A percentile compares a stretch with the other conserved stretches of the same genome.
phyloP scores from a whole-genome alignment of 495 filamentous ascomycete species.

The Cladorrhinum samala region DNA sequence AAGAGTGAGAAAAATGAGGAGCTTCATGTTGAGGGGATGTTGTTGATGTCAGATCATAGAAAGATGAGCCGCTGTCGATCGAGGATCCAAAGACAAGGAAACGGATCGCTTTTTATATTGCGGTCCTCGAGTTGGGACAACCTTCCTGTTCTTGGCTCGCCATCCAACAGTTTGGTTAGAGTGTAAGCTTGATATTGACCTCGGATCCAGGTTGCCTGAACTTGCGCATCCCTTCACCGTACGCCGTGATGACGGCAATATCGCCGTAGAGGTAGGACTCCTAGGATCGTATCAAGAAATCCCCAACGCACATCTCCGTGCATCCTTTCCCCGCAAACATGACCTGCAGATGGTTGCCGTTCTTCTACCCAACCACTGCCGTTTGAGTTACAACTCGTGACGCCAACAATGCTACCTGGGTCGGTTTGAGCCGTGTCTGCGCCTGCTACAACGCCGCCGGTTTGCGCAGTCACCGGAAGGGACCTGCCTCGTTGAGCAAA shows the following conservation, averaged over 20 bases:
- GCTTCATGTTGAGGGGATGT: conserved; percentile 28
- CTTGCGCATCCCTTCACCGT: background rate
- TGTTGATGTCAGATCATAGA: background rate
- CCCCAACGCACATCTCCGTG: conserved; percentile 15
- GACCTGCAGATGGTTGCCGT: conserved; percentile 8
- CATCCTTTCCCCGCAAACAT: conserved; percentile 17
- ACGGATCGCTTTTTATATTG: conserved; percentile 12
- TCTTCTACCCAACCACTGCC: conserved; percentile 11
- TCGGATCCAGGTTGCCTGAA: background rate
- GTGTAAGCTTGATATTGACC: conserved; percentile 6
- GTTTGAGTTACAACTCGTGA: conserved; percentile 22
- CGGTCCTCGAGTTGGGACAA: background rate
- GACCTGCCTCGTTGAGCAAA: background rate
- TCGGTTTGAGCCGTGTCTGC: conserved; percentile 29
- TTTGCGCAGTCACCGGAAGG: conserved; percentile 10
- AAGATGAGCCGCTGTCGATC: conserved; percentile 6
- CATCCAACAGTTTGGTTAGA: conserved; percentile 10
- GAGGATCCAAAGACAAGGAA: conserved; percentile 4
- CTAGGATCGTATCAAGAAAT: conserved; percentile 12
- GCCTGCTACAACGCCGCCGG: conserved; percentile 13
- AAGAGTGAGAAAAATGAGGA: conserved; percentile 23
- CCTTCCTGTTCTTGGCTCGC: background rate
- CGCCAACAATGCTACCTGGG: conserved; percentile 21
- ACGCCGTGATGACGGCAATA: conserved; percentile 8
- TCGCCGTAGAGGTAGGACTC: conserved; percentile 16